Evolutionary conservation across 192 early-diverging fungal genomes (phyloP).

Genomic region (Coemansia sp.): DNA sequence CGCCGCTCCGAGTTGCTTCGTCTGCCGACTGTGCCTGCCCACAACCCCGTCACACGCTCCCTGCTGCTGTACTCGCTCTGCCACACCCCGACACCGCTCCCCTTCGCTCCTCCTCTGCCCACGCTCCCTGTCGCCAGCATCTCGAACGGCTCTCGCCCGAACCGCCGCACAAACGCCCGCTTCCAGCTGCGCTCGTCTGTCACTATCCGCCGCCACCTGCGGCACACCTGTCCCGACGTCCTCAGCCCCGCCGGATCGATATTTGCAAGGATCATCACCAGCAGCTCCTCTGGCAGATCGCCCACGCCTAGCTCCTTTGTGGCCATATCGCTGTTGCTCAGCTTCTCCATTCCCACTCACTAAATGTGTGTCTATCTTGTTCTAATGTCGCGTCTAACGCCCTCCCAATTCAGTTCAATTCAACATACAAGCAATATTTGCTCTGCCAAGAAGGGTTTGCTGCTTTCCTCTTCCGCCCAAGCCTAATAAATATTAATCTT

Average conservation of each 20-base stretch:
- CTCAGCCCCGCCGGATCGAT: slow-evolving; percentile 20
- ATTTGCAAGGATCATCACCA: slow-evolving; percentile 18
- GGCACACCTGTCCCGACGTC: slow-evolving; percentile 21
- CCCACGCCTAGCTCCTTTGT: neutral
- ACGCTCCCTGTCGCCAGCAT: slow-evolving; percentile 9
- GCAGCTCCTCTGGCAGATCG: slow-evolving; percentile 30
- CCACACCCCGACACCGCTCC: slow-evolving; percentile 10
- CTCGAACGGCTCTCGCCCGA: slow-evolving; percentile 20
- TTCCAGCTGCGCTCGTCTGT: slow-evolving; percentile 39
- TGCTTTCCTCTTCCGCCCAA: too few relatives aligned
- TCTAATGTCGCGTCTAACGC: too few relatives aligned
- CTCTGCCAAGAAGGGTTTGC: too few relatives aligned
- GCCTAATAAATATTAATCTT: too few relatives aligned
- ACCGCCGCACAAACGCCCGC: slow-evolving; percentile 16
- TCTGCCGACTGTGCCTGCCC: slow-evolving; percentile 5
- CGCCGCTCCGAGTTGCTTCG: neutral
- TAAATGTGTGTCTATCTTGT: too few relatives aligned
- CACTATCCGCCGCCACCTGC: slow-evolving; percentile 22
- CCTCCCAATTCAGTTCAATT: too few relatives aligned
- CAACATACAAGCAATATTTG: too few relatives aligned
- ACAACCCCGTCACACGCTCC: slow-evolving; percentile 12
- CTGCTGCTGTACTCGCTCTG: slow-evolving; percentile 20
- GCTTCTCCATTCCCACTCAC: neutral
- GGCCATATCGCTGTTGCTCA: neutral
- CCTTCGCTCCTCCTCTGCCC: neutral